Evolutionary conservation across 2,329 filamentous ascomycete genomes (phyloP).

Genomic region (Penicillium fuscoglaucum): DNA sequence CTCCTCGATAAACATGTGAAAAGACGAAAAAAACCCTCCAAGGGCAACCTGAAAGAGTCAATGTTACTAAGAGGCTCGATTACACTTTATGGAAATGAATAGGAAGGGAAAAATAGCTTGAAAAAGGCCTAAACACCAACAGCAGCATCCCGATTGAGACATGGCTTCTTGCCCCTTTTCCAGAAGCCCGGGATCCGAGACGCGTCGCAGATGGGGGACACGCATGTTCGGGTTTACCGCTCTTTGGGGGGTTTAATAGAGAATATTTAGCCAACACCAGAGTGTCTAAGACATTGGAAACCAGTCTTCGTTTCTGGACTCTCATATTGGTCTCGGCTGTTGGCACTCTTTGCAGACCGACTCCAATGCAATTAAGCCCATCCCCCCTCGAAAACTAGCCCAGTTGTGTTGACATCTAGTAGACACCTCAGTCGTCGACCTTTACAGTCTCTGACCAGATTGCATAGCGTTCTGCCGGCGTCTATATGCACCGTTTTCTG

Average conservation of each 20-base stretch:
- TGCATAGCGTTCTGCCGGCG: conserved; percentile 6
- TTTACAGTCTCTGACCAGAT: conserved; percentile 1
- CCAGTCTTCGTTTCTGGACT: conserved; percentile 12
- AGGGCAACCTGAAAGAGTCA: conserved; percentile 2
- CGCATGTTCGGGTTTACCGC: conserved; percentile 21
- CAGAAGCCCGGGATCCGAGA: conserved; percentile 13
- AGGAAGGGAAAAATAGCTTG: not conserved
- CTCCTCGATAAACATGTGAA: not conserved
- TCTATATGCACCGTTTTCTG: conserved; percentile 15
- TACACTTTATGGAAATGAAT: not conserved
- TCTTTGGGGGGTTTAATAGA: conserved; percentile 14
- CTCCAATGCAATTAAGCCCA: conserved; percentile 3
- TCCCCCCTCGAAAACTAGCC: conserved; percentile 5
- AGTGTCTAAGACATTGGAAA: conserved; percentile 27
- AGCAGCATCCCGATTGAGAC: conserved; percentile 22
- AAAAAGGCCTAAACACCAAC: conserved; percentile 15
- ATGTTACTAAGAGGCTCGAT: not conserved
- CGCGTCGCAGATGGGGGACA: conserved; percentile 10
- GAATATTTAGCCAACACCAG: not conserved
- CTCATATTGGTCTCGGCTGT: conserved; percentile 8
- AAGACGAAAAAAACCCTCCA: not conserved
- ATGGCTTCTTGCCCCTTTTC: conserved; percentile 16
- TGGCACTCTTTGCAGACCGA: conserved; percentile 7
- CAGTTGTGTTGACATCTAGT: not conserved
- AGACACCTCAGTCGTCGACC: conserved; percentile 6